A percentile compares a stretch with the other conserved stretches of the same genome.
phyloP scores from a whole-genome alignment of 106 monocot genomes.

The Dioscorea dumetorum region DNA sequence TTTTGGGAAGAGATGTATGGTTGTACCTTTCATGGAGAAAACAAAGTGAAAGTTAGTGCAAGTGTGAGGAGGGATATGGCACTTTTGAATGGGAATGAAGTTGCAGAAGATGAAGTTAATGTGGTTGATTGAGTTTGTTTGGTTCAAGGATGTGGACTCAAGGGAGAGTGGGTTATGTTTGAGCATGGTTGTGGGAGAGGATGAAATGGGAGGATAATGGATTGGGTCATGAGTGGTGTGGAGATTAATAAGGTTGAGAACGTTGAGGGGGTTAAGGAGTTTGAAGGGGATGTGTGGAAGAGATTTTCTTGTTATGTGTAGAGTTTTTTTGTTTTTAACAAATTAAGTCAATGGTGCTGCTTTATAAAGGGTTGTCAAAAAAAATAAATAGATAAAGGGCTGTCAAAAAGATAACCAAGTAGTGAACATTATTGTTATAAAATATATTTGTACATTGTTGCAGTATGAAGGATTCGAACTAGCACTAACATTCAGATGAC shows the following conservation, averaged over 20 bases:
- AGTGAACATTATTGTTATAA: too few species aligned
- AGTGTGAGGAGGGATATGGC: slow-evolving; percentile 5
- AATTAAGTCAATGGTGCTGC: too few species aligned
- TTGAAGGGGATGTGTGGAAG: slow-evolving; percentile 1
- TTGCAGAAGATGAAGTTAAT: background rate
- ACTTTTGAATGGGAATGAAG: slow-evolving; percentile 10
- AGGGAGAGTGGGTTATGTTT: slow-evolving; percentile 16
- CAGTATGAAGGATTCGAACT: too few species aligned
- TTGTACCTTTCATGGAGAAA: background rate
- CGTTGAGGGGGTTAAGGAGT: slow-evolving; percentile 10
- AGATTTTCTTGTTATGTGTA: slow-evolving; percentile 21
- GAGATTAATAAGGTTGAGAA: slow-evolving; percentile 1
- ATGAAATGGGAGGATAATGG: slow-evolving; percentile 35
- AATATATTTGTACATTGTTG: too few species aligned
- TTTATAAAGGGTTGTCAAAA: too few species aligned
- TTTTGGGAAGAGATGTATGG: slow-evolving; percentile 34
- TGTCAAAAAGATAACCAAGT: too few species aligned
- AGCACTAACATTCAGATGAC: too few species aligned
- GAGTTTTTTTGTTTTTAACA: too few species aligned
- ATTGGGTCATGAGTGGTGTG: slow-evolving; percentile 15
- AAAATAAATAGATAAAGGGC: too few species aligned
- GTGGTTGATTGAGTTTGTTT: slow-evolving; percentile 15
- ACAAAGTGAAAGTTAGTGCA: slow-evolving; percentile 11
- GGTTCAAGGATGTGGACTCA: slow-evolving; percentile 21
- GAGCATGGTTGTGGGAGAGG: slow-evolving; percentile 32